Evolutionary conservation across 2,329 filamentous ascomycete genomes (phyloP).

Genomic region (Hypoxylon sp.): DNA sequence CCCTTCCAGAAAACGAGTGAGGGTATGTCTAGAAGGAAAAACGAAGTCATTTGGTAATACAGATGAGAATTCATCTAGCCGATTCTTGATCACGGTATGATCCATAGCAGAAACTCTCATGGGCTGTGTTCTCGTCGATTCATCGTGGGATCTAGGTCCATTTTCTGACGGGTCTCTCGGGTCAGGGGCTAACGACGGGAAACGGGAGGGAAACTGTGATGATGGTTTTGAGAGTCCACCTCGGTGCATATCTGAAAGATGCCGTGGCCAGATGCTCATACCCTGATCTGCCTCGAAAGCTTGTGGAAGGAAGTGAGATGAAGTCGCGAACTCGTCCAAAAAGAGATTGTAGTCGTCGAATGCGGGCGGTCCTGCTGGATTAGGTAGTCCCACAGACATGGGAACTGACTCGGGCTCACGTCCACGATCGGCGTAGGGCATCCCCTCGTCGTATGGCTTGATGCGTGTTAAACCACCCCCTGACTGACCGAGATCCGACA

Average conservation of each 20-base stretch:
- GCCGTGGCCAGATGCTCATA: constrained; percentile 66
- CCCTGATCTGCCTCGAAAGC: constrained; percentile 69
- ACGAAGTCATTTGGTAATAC: constrained; percentile 74
- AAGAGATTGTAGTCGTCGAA: constrained; percentile 73
- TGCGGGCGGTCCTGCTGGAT: constrained; percentile 58
- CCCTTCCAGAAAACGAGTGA: constrained; percentile 78
- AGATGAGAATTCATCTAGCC: constrained; percentile 73
- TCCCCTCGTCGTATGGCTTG: constrained; percentile 65
- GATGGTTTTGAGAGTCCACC: constrained; percentile 63
- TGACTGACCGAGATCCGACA: constrained; percentile 61
- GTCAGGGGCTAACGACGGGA: constrained; percentile 69
- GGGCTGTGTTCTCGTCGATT: constrained; percentile 57
- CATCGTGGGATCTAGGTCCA: constrained; percentile 59
- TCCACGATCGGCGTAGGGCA: constrained; percentile 65
- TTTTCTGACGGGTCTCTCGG: constrained; percentile 61
- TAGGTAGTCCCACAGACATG: constrained; percentile 59
- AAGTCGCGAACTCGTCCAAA: constrained; percentile 69
- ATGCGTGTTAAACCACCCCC: constrained; percentile 61
- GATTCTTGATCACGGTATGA: constrained; percentile 69
- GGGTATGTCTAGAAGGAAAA: constrained; percentile 77
- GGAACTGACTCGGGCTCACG: constrained; percentile 62
- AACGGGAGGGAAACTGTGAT: constrained; percentile 68
- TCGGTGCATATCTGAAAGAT: constrained; percentile 57
- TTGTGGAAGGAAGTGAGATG: constrained; percentile 69
- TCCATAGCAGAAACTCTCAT: constrained; percentile 68